Evolutionary conservation across 139 green algal genomes (phyloP).

Genomic region (Asterochloris sp.): DNA sequence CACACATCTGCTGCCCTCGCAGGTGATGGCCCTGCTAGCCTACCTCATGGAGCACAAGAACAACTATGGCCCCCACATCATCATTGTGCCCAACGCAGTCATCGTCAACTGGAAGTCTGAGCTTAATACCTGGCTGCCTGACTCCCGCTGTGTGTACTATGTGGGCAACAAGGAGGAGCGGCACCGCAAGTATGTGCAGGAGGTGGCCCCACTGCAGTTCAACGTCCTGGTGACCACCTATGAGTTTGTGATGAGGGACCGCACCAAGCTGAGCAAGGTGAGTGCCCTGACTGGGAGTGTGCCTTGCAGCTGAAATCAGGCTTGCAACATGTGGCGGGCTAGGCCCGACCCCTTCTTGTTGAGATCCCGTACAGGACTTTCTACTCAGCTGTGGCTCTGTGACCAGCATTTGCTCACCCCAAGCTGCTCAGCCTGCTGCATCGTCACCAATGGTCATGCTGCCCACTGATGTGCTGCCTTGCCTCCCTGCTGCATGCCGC

Average conservation of each 20-base stretch:
- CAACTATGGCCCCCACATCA: slow-evolving; percentile 93
- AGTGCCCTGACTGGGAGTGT: too few relatives aligned
- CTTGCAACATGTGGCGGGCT: too few relatives aligned
- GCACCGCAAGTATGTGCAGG: slow-evolving; percentile 53
- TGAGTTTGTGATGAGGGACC: slow-evolving; percentile 96
- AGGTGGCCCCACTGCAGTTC: slow-evolving; percentile 76
- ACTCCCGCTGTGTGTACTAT: slow-evolving; percentile 69
- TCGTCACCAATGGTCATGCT: background rate
- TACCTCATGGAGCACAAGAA: slow-evolving; percentile 96
- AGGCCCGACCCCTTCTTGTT: too few relatives aligned
- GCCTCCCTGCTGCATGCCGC: background rate
- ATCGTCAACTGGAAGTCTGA: slow-evolving; percentile 97
- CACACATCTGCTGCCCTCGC: slow-evolving; percentile 4
- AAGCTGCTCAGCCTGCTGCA: background rate
- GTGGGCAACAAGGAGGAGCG: slow-evolving; percentile 76
- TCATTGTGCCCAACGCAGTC: slow-evolving; percentile 98
- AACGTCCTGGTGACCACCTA: slow-evolving; percentile 98
- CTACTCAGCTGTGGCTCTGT: too few relatives aligned
- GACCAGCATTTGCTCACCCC: too few relatives aligned
- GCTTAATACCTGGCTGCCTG: slow-evolving; percentile 87
- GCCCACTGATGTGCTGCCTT: background rate
- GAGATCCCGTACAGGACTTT: too few relatives aligned
- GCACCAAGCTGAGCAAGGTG: slow-evolving; percentile 58
- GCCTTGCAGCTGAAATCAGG: too few relatives aligned
- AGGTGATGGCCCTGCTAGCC: slow-evolving; percentile 92